phyloP scores from a whole-genome alignment of 805 yeast genomes.

The Candida tallmaniae region DNA sequence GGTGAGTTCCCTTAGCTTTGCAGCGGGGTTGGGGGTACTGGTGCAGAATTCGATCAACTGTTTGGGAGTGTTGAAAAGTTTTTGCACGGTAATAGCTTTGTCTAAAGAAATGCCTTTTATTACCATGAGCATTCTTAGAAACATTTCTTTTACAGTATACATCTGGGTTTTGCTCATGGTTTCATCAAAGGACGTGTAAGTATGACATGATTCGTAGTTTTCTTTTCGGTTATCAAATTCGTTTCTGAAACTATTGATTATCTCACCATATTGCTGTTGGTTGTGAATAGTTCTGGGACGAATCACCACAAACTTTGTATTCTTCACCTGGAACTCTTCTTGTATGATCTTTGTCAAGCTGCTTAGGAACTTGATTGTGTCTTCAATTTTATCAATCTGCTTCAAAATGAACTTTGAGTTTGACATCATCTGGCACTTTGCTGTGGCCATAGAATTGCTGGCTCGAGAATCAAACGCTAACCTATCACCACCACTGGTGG shows the following conservation, averaged over 20 bases:
- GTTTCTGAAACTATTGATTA: constrained; percentile 39
- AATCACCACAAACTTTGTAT: constrained; percentile 38
- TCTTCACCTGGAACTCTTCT: constrained; percentile 24
- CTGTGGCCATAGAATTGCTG: constrained; percentile 42
- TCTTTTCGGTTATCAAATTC: constrained; percentile 32
- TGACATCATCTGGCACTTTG: constrained; percentile 66
- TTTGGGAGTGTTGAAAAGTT: constrained; percentile 64
- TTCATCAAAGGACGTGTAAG: constrained; percentile 47
- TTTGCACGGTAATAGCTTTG: constrained; percentile 76
- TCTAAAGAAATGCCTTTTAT: constrained; percentile 79
- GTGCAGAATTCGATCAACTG: constrained; percentile 39
- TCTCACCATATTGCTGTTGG: constrained; percentile 46
- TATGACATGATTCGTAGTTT: constrained; percentile 34
- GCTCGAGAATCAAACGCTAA: constrained; percentile 1
- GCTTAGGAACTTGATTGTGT: constrained; percentile 59
- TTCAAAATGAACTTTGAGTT: constrained; percentile 63
- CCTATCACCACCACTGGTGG: background rate
- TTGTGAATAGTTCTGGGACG: constrained; percentile 46
- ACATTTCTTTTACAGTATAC: constrained; percentile 72
- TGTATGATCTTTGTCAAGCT: constrained; percentile 44
- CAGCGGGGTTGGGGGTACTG: background rate
- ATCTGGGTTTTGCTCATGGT: constrained; percentile 66
- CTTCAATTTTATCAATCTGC: constrained; percentile 67
- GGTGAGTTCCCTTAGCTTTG: background rate
- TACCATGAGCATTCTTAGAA: constrained; percentile 70